Conservation (phyloP, 2,329 filamentous ascomycete species). For the Fusarium oligoseptatum region DNA sequence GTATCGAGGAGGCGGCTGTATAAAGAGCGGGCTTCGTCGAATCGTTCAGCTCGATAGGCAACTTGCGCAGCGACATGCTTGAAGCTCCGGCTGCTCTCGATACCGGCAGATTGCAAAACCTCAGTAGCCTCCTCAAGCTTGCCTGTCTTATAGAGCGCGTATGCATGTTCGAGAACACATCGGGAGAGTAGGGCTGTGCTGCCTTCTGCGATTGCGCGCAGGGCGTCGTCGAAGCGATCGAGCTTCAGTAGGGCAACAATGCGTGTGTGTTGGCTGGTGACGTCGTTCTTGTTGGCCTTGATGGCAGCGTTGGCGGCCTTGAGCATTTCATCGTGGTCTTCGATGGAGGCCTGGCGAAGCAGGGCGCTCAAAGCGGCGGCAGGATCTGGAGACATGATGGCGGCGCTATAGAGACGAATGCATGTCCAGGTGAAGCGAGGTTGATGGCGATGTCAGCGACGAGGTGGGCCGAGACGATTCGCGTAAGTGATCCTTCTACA, state of each 20-base stretch:
- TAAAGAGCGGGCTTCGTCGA: slow-evolving; percentile 73
- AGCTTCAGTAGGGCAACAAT: slow-evolving; percentile 83
- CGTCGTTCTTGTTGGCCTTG: slow-evolving; percentile 70
- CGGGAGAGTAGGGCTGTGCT: slow-evolving; percentile 70
- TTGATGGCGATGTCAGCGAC: not conserved
- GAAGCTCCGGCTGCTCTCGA: slow-evolving; percentile 52
- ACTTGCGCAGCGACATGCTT: slow-evolving; percentile 73
- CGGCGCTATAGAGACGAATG: slow-evolving; percentile 35
- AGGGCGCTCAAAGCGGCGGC: slow-evolving; percentile 66
- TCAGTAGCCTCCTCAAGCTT: slow-evolving; percentile 74
- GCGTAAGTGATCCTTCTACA: not conserved
- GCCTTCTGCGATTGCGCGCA: slow-evolving; percentile 75
- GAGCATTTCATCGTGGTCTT: slow-evolving; percentile 82
- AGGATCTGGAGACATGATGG: slow-evolving; percentile 60
- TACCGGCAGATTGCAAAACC: slow-evolving; percentile 52
- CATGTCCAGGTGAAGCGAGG: slow-evolving; percentile 39
- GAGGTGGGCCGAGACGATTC: not conserved
- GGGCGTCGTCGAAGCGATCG: slow-evolving; percentile 84
- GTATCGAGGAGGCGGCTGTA: slow-evolving; percentile 71
- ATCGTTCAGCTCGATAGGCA: slow-evolving; percentile 81
- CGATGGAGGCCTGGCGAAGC: slow-evolving; percentile 67
- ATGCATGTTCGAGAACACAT: slow-evolving; percentile 79
- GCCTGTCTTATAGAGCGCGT: slow-evolving; percentile 86
- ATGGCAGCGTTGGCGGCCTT: slow-evolving; percentile 72
- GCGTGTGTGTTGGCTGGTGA: slow-evolving; percentile 75